Percentiles rank a stretch among this genome's conserved stretches.
These are phyloP conservation scores for Phlebopus sp. DNA, from an alignment of 1,284 basidiomycete species.

Conservation along the genomic window DNA sequence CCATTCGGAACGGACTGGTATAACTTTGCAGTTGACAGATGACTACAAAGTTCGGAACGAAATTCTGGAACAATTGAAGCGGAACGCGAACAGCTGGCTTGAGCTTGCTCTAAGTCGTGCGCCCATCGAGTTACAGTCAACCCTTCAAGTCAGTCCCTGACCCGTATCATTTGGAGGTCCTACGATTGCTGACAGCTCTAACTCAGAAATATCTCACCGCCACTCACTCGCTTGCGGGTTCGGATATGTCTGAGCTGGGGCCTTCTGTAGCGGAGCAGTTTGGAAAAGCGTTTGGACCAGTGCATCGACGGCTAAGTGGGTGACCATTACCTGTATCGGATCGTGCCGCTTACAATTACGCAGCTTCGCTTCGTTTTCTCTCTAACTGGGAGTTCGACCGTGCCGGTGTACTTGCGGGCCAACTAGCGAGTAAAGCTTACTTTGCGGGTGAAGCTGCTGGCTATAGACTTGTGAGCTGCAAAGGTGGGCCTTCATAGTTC, in stretches of 20 bases:
- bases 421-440: slow-evolving; percentile 83
- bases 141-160: slow-evolving; percentile 65
- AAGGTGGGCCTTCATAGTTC: slow-evolving; percentile 36
- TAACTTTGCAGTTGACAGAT: slow-evolving; percentile 84
- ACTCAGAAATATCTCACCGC: slow-evolving; percentile 78
- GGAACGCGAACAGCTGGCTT: slow-evolving; percentile 80
- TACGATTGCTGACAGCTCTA: neutral
- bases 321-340: slow-evolving; percentile 1
- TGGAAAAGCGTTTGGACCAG: slow-evolving; percentile 75
- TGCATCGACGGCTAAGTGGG: slow-evolving; percentile 77
- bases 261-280: slow-evolving; percentile 86
- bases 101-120: slow-evolving; percentile 82
- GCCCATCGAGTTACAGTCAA: slow-evolving; percentile 90
- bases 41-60: slow-evolving; percentile 86
- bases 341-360: slow-evolving; percentile 3
- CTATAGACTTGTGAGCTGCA: slow-evolving; percentile 60
- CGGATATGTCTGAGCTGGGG: slow-evolving; percentile 82
- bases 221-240: slow-evolving; percentile 62
- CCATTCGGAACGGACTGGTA: slow-evolving; percentile 70
- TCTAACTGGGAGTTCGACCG: slow-evolving; percentile 69
- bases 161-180: neutral
- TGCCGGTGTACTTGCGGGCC: slow-evolving; percentile 73
- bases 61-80: slow-evolving; percentile 74
- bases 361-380: slow-evolving; percentile 57
- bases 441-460: slow-evolving; percentile 86